A percentile compares a stretch with the other conserved stretches of the same genome.
Evolutionary conservation across 2,329 filamentous ascomycete genomes (phyloP).

Genomic region (Cucurbitaria berberidis): DNA sequence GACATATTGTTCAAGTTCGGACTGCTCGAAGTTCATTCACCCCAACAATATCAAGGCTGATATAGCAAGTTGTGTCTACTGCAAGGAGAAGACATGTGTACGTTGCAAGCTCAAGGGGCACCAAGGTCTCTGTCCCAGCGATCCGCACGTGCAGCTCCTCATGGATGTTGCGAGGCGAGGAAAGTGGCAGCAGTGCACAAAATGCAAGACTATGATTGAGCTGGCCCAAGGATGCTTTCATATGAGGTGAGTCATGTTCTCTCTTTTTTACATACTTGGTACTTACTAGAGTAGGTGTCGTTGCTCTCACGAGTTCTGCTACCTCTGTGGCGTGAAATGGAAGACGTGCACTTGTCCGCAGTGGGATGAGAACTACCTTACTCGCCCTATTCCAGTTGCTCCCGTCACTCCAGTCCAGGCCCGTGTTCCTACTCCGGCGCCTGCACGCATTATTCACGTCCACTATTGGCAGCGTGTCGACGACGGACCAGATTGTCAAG

Average conservation of each 20-base stretch:
- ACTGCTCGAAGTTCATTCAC: constrained; percentile 20
- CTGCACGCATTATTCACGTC: neutral
- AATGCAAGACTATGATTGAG: constrained; percentile 27
- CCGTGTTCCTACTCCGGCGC: neutral
- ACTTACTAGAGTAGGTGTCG: constrained; percentile 24
- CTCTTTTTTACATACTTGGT: neutral
- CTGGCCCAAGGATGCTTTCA: constrained; percentile 22
- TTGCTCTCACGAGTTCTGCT: constrained; percentile 74
- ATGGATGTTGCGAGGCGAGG: constrained; percentile 19
- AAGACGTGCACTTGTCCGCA: constrained; percentile 14
- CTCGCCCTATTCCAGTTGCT: neutral
- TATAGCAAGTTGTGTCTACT: constrained; percentile 16
- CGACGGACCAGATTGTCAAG: neutral
- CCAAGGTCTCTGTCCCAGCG: constrained; percentile 16
- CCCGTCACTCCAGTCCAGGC: neutral
- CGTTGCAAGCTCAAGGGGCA: constrained; percentile 19
- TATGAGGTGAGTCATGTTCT: constrained; percentile 8
- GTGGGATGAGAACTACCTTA: constrained; percentile 17
- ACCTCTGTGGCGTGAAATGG: constrained; percentile 61
- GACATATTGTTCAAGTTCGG: constrained; percentile 16
- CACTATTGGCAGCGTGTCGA: neutral
- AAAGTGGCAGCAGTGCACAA: constrained; percentile 26
- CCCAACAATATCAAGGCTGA: constrained; percentile 10
- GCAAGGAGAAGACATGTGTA: constrained; percentile 15
- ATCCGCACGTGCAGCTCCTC: constrained; percentile 19